Evolutionary conservation across 495 filamentous ascomycete species (phyloP).

Genomic region (Talaromyces adpressus): DNA sequence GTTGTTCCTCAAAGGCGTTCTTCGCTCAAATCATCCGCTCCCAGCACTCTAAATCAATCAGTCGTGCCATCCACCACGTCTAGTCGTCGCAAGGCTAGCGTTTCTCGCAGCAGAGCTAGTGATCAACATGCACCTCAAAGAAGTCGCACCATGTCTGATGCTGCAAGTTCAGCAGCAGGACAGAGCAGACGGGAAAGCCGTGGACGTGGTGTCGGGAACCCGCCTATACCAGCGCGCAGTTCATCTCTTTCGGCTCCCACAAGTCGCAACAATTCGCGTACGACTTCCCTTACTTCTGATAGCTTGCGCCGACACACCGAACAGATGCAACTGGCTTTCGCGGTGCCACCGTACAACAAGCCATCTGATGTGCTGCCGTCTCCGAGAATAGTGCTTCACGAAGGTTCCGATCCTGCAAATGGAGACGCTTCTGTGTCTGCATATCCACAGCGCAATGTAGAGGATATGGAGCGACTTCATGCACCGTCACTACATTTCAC

Average conservation of each 20-base stretch:
- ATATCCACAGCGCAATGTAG: constrained; percentile 3
- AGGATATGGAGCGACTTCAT: constrained; percentile 30
- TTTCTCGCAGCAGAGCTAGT: constrained; percentile 23
- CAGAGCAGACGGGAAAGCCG: constrained; percentile 14
- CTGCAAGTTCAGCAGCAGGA: constrained; percentile 17
- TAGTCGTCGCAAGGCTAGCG: constrained; percentile 25
- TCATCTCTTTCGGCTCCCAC: constrained; percentile 68
- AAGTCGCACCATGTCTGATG: constrained; percentile 35
- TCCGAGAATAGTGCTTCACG: constrained; percentile 15
- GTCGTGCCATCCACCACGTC: constrained; percentile 30
- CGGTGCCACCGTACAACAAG: constrained; percentile 22
- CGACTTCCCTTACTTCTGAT: constrained; percentile 59
- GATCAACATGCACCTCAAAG: constrained; percentile 24
- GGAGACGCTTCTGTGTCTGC: background rate
- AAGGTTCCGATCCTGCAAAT: constrained; percentile 1
- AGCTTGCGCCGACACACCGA: constrained; percentile 55
- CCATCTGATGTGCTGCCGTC: constrained; percentile 9
- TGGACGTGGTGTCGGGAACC: constrained; percentile 29
- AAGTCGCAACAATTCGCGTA: constrained; percentile 57
- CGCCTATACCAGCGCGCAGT: constrained; percentile 52
- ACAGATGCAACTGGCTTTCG: constrained; percentile 19
- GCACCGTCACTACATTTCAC: constrained; percentile 41
- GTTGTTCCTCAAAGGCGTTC: constrained; percentile 63
- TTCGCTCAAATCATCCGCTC: constrained; percentile 48
- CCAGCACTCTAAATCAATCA: constrained; percentile 31